Percentiles rank a stretch among this genome's conserved stretches.
These are phyloP conservation scores for Pythium apleroticum DNA, from an alignment of 352 stramenopile genomes.

Conservation along the genomic window DNA sequence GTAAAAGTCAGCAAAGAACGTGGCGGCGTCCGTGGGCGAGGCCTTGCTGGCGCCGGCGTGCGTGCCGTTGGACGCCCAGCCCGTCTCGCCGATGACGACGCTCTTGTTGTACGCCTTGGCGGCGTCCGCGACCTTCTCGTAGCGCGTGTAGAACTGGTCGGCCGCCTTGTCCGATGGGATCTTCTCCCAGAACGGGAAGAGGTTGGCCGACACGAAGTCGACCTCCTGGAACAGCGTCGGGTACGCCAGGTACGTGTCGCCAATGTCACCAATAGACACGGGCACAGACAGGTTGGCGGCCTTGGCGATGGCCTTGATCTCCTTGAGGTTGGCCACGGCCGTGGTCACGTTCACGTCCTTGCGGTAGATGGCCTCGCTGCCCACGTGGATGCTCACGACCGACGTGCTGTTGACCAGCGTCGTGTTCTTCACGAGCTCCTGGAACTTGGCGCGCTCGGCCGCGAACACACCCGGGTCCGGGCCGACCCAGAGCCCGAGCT, in stretches of 20 bases:
- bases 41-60: constrained; percentile 35
- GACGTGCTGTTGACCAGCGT: constrained; percentile 38
- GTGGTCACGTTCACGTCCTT: constrained; percentile 40
- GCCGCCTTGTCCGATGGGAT: constrained; percentile 35
- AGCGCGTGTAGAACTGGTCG: constrained; percentile 46
- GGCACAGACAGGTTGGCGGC: constrained; percentile 37
- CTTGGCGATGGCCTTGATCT: constrained; percentile 49
- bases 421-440: constrained; percentile 39
- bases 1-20: constrained; percentile 70
- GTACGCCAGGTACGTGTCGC: constrained; percentile 49
- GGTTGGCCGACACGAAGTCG: constrained; percentile 61
- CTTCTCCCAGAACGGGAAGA: constrained; percentile 74
- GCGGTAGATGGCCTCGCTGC: constrained; percentile 67
- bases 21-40: constrained; percentile 35
- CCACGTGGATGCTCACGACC: constrained; percentile 64
- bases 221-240: constrained; percentile 56
- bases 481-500: constrained; percentile 59
- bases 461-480: constrained; percentile 36
- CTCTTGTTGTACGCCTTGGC: constrained; percentile 44
- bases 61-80: constrained; percentile 50
- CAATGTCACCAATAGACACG: constrained; percentile 68
- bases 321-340: constrained; percentile 52
- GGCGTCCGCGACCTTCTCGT: constrained; percentile 34
- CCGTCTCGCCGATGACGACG: constrained; percentile 69
- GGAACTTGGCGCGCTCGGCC: constrained; percentile 43